Base-by-base conservation (phyloP, 768 basidiomycete species). In the Collybia sordida region DNA sequence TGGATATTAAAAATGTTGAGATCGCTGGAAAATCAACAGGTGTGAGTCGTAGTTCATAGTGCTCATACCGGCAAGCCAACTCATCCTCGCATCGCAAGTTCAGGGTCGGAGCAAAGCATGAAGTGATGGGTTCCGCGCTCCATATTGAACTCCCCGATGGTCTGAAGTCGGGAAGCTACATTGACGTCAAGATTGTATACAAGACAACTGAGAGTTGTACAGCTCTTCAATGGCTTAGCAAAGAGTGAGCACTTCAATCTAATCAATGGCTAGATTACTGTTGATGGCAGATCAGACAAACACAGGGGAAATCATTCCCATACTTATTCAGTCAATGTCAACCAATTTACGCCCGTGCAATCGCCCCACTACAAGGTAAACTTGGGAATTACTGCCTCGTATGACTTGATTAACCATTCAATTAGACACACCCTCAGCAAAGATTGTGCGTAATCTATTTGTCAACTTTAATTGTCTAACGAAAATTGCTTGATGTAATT, bases 261-360 rank as follows among this genome's bases (percentile, higher is more conserved):
- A 11, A 28, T 23, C 8, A 28, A 24, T 42, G 18, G 40, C 36
- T 37, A 12, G 42, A 47, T 45, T 17, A 36, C 21, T 18, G 14
- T 41, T 15, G 21, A 44, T 40, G 18, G 23, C 22, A 42, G 23
- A 8, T 25, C 44, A 90, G 90, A 51, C 86, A 93, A 68, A 97
- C 93, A 0, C 89, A 90, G 52, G 92, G 92, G 6, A 92, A 92
- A 56, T 71, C 72, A 17, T 88, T 89, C 63, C 86, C 91, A 0
- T 97, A 88, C 68, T 67, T 98, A 14, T 98, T 94, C 72, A 93
- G 90, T 52, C 95, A 97, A 60, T 91, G 88, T 60, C 93, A 97
- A 56, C 91, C 95, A 3, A 96, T 94, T 57, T 87, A 95, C 61
- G 89, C 89, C 2, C 82, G 94, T 23, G 78, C 85, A 3, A 67